phyloP scores from a whole-genome alignment of 495 filamentous ascomycete genomes.

The Pyrenula aspistea region DNA sequence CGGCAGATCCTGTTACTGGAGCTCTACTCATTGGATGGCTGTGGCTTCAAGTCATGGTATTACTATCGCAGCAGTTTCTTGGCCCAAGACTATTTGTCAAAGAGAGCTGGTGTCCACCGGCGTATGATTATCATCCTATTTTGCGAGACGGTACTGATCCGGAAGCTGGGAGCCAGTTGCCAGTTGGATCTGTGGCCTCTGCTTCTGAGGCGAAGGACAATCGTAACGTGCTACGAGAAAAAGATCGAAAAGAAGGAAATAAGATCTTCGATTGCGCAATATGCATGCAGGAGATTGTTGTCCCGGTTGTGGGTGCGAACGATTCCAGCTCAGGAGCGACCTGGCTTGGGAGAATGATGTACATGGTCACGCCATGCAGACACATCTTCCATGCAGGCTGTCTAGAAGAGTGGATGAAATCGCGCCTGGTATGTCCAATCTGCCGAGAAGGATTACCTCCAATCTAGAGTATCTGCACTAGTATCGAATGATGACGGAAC shows the following conservation, averaged over 20 bases:
- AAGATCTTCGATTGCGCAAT: conserved; percentile 83
- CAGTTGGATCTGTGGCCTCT: conserved; percentile 48
- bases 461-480: conserved; percentile 37
- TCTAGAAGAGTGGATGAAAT: conserved; percentile 92
- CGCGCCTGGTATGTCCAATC: conserved; percentile 86
- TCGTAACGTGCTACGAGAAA: conserved; percentile 17
- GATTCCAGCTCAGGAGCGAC: conserved; percentile 41
- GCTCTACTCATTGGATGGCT: conserved; percentile 62
- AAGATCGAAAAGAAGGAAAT: conserved; percentile 33
- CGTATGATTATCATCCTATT: conserved; percentile 91
- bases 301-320: conserved; percentile 50
- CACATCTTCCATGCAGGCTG: conserved; percentile 94
- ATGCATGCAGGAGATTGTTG: conserved; percentile 82
- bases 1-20: conserved; percentile 52
- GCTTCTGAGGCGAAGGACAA: conserved; percentile 20
- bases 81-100: conserved; percentile 71
- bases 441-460: conserved; percentile 84
- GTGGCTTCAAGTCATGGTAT: conserved; percentile 77
- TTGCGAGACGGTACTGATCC: conserved; percentile 46
- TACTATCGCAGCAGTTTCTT: conserved; percentile 71
- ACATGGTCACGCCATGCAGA: conserved; percentile 95
- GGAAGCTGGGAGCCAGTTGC: conserved; percentile 54
- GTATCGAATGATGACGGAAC: too few relatives aligned
- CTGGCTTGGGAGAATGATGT: conserved; percentile 63
- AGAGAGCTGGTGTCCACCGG: conserved; percentile 60